Conservation (phyloP, 495 filamentous ascomycete species). For the Neurospora sp. region DNA sequence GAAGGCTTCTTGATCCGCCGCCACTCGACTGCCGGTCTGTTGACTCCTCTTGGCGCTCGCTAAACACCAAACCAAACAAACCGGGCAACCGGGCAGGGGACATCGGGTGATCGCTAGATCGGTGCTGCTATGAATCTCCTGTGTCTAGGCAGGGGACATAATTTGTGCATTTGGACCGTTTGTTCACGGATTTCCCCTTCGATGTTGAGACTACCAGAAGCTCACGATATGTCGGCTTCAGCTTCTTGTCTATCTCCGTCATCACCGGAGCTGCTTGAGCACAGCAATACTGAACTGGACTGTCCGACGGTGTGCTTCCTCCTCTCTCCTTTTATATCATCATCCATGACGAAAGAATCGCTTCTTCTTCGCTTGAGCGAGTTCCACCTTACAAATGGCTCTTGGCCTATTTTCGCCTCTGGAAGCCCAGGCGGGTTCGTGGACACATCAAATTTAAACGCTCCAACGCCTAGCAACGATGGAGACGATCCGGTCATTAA, state of each 20-base stretch:
- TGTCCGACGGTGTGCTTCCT: not conserved
- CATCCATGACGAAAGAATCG: not conserved
- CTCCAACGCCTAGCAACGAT: not conserved
- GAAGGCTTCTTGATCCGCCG: not conserved
- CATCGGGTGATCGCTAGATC: not conserved
- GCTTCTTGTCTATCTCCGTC: not conserved
- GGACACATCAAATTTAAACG: not conserved
- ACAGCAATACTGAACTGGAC: not conserved
- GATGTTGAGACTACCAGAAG: not conserved
- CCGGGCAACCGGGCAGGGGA: not conserved
- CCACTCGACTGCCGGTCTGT: not conserved
- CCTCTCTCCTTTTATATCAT: not conserved
- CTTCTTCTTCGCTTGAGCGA: not conserved
- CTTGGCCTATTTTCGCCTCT: not conserved
- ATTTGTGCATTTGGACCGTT: not conserved
- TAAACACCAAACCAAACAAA: not conserved
- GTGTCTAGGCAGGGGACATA: not conserved
- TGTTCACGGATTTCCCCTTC: not conserved
- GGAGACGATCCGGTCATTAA: not conserved
- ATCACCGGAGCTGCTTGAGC: not conserved
- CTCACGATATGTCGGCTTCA: not conserved
- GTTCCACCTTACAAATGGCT: not conserved
- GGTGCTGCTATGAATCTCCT: not conserved
- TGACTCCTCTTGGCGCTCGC: not conserved
- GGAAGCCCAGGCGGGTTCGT: not conserved